These are phyloP conservation scores for Rosellinia necatrix DNA, from an alignment of 2,329 filamentous ascomycete species.

Conservation along the genomic window DNA sequence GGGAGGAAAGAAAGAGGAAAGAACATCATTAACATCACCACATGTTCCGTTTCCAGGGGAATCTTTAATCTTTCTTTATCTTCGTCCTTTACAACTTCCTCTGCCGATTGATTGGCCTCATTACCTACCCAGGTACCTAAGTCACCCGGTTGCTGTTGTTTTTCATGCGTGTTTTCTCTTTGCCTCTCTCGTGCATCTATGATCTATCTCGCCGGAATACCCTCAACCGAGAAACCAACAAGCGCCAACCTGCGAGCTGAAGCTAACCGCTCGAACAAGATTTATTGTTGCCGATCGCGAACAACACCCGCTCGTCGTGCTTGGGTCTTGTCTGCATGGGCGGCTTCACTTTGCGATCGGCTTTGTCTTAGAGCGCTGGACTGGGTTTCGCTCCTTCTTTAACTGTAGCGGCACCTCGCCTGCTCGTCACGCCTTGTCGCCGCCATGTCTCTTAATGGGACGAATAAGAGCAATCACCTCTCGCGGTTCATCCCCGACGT, in stretches of 20 bases:
- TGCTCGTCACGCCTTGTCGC: not conserved
- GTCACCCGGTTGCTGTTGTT: constrained; percentile 13
- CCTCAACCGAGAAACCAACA: not conserved
- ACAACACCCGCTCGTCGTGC: not conserved
- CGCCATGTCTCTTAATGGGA: constrained; percentile 17
- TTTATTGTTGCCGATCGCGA: not conserved
- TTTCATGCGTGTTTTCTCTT: constrained; percentile 4
- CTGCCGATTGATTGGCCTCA: not conserved
- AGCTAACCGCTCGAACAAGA: not conserved
- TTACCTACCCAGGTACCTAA: not conserved
- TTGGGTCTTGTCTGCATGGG: not conserved
- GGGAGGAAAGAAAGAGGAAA: not conserved
- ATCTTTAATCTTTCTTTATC: constrained; percentile 4
- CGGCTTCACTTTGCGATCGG: not conserved
- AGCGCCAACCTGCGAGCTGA: not conserved
- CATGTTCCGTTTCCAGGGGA: constrained; percentile 4
- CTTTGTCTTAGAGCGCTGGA: not conserved
- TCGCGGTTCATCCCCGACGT: constrained; percentile 16
- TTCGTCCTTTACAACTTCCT: constrained; percentile 2
- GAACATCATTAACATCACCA: not conserved
- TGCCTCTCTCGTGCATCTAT: not conserved
- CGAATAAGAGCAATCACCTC: constrained; percentile 20
- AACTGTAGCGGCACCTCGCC: too few relatives aligned
- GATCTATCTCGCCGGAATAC: not conserved
- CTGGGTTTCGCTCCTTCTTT: not conserved